phyloP scores from a whole-genome alignment of 2,329 filamentous ascomycete genomes.

The Scolecobasidium constrictum region DNA sequence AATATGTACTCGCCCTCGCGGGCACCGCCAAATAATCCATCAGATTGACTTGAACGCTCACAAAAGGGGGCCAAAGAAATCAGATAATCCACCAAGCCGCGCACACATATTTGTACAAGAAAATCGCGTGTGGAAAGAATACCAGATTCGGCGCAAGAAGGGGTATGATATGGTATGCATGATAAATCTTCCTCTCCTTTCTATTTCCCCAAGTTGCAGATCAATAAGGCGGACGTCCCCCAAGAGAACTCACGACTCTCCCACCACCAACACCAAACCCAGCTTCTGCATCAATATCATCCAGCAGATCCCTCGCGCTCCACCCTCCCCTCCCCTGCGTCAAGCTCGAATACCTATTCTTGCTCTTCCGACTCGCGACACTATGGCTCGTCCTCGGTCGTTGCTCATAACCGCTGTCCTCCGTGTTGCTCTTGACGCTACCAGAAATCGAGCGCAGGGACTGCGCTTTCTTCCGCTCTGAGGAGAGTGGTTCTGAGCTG shows the following conservation, averaged over 20 bases:
- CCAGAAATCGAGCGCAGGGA: neutral
- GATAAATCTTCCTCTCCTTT: neutral
- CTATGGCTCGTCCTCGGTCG: constrained; percentile 2
- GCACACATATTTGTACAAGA: no score
- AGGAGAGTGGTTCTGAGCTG: neutral
- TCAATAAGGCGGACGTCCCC: constrained; percentile 8
- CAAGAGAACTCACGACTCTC: constrained; percentile 1
- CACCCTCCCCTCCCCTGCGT: neutral
- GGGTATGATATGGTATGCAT: neutral
- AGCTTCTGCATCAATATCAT: constrained; percentile 9
- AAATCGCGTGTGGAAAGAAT: neutral
- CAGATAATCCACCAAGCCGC: no score
- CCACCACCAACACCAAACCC: constrained; percentile 1
- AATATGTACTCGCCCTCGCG: no score
- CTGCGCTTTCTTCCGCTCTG: neutral
- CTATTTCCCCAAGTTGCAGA: neutral
- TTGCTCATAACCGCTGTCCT: neutral
- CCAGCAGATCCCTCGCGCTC: constrained; percentile 8
- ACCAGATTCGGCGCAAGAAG: neutral
- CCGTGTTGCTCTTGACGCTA: neutral
- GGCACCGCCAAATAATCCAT: no score
- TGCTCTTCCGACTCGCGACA: neutral
- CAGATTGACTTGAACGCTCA: no score
- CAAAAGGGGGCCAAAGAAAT: no score
- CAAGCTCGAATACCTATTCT: neutral